Evolutionary conservation across 1,284 basidiomycete genomes (phyloP).

Genomic region (Ustilago lituana): DNA sequence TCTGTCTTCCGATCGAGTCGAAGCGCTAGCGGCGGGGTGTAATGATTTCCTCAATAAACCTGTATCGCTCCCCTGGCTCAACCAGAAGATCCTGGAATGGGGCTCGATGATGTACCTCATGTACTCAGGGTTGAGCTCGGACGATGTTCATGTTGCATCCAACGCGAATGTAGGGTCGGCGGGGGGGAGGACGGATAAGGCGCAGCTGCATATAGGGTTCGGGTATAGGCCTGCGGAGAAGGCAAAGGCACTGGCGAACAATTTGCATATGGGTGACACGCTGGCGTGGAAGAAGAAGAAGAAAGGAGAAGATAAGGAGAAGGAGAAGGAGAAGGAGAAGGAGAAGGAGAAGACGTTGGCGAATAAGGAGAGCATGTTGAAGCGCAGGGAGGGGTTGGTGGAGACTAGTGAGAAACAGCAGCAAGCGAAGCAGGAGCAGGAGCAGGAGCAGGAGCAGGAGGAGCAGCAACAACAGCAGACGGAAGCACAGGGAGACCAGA

Average conservation of each 20-base stretch:
- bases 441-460: neutral
- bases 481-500: neutral
- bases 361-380: too few species aligned
- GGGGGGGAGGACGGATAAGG: conserved; percentile 9
- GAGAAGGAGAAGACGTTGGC: conserved; percentile 9
- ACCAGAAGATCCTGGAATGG: conserved; percentile 99
- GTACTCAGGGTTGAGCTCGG: conserved; percentile 50
- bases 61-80: conserved; percentile 91
- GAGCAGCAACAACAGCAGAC: conserved; percentile 1
- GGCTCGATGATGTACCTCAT: conserved; percentile 71
- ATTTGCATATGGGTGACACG: conserved; percentile 44
- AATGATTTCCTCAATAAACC: conserved; percentile 99
- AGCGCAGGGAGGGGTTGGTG: too few species aligned
- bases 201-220: conserved; percentile 44
- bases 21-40: conserved; percentile 94
- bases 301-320: too few species aligned
- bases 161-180: neutral
- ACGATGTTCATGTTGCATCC: conserved; percentile 10
- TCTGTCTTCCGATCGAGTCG: conserved; percentile 90
- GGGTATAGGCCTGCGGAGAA: conserved; percentile 45
- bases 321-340: neutral
- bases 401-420: too few species aligned
- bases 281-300: conserved; percentile 41
- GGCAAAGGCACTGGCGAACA: conserved; percentile 47
- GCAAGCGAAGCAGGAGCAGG: too few species aligned